Conservation (phyloP, 164 flowering plant species). For the Tetrastigma voinierianum region DNA sequence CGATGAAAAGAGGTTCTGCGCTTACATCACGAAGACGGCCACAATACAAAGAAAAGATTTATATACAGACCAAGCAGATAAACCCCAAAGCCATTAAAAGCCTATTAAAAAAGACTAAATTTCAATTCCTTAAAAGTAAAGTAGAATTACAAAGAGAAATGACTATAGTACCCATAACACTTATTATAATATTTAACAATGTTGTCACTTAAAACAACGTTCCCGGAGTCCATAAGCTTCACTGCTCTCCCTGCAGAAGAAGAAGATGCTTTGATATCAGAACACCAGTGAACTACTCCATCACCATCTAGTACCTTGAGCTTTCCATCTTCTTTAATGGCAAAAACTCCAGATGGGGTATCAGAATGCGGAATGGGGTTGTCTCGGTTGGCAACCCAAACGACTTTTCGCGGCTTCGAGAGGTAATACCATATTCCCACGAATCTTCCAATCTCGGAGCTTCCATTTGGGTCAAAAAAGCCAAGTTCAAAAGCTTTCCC, state of each 20-base stretch:
- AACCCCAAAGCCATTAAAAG: too few species aligned
- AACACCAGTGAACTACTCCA: conserved; percentile 16
- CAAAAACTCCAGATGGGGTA: conserved; percentile 5
- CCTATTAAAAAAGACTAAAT: too few species aligned
- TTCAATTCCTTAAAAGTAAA: too few species aligned
- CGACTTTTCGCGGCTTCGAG: conserved; percentile 15
- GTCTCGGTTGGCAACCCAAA: conserved; percentile 36
- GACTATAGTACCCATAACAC: too few species aligned
- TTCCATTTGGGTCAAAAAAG: conserved; percentile 26
- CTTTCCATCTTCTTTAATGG: conserved; percentile 21
- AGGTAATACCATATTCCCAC: conserved; percentile 34
- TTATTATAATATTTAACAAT: too few species aligned
- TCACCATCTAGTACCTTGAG: conserved; percentile 17
- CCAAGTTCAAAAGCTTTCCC: conserved; percentile 27
- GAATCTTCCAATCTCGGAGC: conserved; percentile 14
- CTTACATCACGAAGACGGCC: too few species aligned
- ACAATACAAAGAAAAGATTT: too few species aligned
- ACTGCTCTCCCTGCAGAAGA: neutral
- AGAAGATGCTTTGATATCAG: conserved; percentile 8
- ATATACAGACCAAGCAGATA: too few species aligned
- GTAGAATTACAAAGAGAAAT: too few species aligned
- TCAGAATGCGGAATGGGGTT: conserved; percentile 11
- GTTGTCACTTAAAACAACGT: conserved; percentile 3
- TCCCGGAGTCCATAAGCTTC: conserved; percentile 18
- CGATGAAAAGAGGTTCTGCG: too few species aligned